phyloP scores from a whole-genome alignment of 73 alveolate species.

The Diophrys sp. region DNA sequence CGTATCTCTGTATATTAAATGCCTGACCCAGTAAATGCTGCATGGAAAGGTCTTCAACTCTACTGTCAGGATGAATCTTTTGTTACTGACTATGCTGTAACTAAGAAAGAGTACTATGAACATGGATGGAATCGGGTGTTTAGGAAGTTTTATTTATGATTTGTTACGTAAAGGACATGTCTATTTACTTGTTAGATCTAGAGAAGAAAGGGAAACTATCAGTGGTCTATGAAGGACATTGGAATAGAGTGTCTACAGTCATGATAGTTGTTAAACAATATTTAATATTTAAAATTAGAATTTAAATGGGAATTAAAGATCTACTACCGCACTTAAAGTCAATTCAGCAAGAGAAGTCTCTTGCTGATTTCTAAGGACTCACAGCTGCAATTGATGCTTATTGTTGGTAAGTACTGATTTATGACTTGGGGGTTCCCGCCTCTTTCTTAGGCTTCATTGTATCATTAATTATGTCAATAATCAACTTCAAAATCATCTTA shows the following conservation, averaged over 20 bases:
- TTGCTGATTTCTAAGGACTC: too few relatives aligned
- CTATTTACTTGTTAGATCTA: slow-evolving; percentile 54
- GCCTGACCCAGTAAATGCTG: slow-evolving; percentile 63
- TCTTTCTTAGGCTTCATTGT: too few relatives aligned
- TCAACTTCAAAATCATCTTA: too few relatives aligned
- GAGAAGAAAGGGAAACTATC: slow-evolving; percentile 57
- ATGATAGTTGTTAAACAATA: slow-evolving; percentile 37
- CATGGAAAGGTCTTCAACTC: slow-evolving; percentile 75
- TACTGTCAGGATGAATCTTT: slow-evolving; percentile 55
- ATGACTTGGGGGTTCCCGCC: too few relatives aligned
- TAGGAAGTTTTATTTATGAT: slow-evolving; percentile 36
- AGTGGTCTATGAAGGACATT: slow-evolving; percentile 69
- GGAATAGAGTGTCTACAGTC: slow-evolving; percentile 57
- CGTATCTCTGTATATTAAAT: slow-evolving; percentile 39
- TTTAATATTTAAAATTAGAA: too few relatives aligned
- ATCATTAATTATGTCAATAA: too few relatives aligned
- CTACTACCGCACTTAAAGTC: slow-evolving; percentile 29
- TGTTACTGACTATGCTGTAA: slow-evolving; percentile 73
- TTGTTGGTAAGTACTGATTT: too few relatives aligned
- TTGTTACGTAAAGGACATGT: slow-evolving; percentile 64
- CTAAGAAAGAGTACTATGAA: slow-evolving; percentile 77
- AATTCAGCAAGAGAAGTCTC: slow-evolving; percentile 42
- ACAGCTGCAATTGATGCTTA: too few relatives aligned
- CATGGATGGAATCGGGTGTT: slow-evolving; percentile 57
- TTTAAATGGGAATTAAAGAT: slow-evolving; percentile 62